Percentiles rank a stretch among this genome's conserved stretches.
phyloP scores from a whole-genome alignment of 176 grass and related monocot genomes.

The Triticum timopheevii region DNA sequence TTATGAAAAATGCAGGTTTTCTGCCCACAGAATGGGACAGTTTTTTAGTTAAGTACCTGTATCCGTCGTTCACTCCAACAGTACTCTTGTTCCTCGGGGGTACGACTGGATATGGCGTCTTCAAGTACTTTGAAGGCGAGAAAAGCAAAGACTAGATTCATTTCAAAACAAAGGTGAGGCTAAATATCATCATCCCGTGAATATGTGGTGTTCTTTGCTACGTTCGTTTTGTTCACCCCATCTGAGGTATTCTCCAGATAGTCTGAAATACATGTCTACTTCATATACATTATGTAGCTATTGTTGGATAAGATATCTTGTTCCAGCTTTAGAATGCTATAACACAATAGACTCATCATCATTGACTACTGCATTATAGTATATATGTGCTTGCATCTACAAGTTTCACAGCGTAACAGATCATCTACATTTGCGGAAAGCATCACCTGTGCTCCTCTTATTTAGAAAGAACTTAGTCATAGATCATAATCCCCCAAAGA shows the following conservation, averaged over 20 bases:
- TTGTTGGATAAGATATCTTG: not conserved
- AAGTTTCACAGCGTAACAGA: not conserved
- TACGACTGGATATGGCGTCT: constrained; percentile 70
- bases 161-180: constrained; percentile 11
- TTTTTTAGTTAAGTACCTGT: constrained; percentile 85
- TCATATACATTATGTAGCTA: not conserved
- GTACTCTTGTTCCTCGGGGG: constrained; percentile 71
- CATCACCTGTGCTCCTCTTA: not conserved
- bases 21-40: constrained; percentile 79
- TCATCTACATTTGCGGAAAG: not conserved
- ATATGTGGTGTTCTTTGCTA: not conserved
- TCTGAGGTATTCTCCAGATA: not conserved
- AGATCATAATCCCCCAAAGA: no score
- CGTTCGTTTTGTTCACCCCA: not conserved
- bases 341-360: not conserved
- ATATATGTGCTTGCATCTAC: not conserved
- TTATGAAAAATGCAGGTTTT: constrained; percentile 60
- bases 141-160: constrained; percentile 62
- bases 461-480: not conserved
- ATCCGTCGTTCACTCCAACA: constrained; percentile 92
- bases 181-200: not conserved
- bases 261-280: no score
- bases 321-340: not conserved
- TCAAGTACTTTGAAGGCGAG: constrained; percentile 89
- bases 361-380: not conserved